These are phyloP conservation scores for Piromyces sp. DNA, from an alignment of 192 early-diverging fungal species.

Conservation along the genomic window DNA sequence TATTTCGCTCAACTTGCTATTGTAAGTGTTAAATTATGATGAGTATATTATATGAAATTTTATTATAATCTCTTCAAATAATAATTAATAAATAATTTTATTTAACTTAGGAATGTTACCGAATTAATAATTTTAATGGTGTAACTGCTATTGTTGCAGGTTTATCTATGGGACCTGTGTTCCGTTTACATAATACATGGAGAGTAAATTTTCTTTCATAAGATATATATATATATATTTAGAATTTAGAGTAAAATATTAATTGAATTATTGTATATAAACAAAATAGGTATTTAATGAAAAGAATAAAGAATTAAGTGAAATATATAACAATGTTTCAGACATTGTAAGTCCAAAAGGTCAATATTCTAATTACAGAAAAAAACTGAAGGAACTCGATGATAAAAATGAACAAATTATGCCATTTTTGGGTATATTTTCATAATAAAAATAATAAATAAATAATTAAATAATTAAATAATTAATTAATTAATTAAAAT, in stretches of 20 bases:
- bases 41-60: too few relatives aligned
- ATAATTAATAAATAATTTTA: too few relatives aligned
- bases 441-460: background rate
- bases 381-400: conserved; percentile 24
- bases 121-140: conserved; percentile 37
- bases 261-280: too few relatives aligned
- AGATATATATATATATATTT: too few relatives aligned
- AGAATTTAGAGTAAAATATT: too few relatives aligned
- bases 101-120: conserved; percentile 21
- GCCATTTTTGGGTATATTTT: conserved; percentile 24
- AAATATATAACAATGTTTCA: conserved; percentile 5
- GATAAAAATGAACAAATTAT: conserved; percentile 16
- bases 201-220: conserved; percentile 9
- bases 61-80: too few relatives aligned
- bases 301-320: background rate
- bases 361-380: conserved; percentile 38
- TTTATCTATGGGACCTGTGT: conserved; percentile 28
- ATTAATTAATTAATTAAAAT: too few relatives aligned
- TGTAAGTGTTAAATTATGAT: background rate
- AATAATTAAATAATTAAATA: background rate
- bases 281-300: background rate
- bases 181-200: conserved; percentile 38
- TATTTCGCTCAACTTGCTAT: background rate
- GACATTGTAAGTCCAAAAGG: conserved; percentile 26
- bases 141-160: conserved; percentile 32